Evolutionary conservation across 805 yeast species (phyloP), one percentile per base, ranked within the genome.

Genomic region (Spathaspora arborariae): DNA sequence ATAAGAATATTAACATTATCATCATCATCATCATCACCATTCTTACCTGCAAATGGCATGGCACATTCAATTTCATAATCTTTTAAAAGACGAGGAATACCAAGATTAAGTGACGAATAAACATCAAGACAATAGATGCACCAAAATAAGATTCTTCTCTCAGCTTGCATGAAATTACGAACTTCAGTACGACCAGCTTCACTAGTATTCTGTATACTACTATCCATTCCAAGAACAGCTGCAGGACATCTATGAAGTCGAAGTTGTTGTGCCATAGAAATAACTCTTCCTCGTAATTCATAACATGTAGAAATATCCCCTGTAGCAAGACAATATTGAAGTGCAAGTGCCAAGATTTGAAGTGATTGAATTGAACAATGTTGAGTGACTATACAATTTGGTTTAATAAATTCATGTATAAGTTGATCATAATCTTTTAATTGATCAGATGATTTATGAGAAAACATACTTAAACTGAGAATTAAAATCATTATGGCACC

Each of bases 1-100:
- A 80, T 75, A 51, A 81, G 75, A 52, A 81, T 72, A 56, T 80
- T 83, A 39, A 76, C 79, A 51, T 77, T 76, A 39, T 75, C 79
- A 35, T 65, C 70, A 40, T 64, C 68, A 36, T 66, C 62, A 20
- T 38, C 45, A 21, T 55, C 55, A 27, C 55, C 62, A 46, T 72
- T 74, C 39, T 63, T 63, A 20, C 74, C 72, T 26, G 79, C 67
- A 43, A 85, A 80, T 1, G 97, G 96, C 56, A 86, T 65, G 1
- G 92, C 91, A 70, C 96, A 88, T 61, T 88, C 95, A 43, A 89
- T 81, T 60, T 88, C 95, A 56, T 79, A 80, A 59, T 88, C 96
- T 56, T 85, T 85, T 21, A 89, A 65, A 41, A 88, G 65, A 51
- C 95, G 70, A 4, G 96, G 96, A 34, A 88, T 87, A 40, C 97